Percentiles rank a stretch among this genome's conserved stretches.
Evolutionary conservation across 805 yeast genomes (phyloP).

Genomic region (Kodamaea kaohsiungensis): DNA sequence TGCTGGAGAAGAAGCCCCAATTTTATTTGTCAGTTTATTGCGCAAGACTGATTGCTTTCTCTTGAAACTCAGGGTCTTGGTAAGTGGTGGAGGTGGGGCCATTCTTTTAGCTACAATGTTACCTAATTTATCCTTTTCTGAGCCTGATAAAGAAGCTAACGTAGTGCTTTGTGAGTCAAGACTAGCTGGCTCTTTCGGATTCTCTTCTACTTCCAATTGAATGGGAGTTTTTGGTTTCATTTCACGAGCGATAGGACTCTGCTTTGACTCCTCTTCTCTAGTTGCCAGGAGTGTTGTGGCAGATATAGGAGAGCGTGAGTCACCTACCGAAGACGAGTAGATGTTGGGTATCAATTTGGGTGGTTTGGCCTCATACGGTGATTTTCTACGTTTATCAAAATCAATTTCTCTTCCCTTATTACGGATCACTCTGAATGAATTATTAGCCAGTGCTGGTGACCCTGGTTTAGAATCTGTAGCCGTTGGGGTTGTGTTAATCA

Average conservation of each 20-base stretch:
- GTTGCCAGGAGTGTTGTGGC: conserved; percentile 32
- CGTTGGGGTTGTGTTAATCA: conserved; percentile 16
- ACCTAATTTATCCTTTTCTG: conserved; percentile 12
- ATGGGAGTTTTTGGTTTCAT: not conserved
- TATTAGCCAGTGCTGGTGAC: conserved; percentile 6
- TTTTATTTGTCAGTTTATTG: not conserved
- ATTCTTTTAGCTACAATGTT: conserved; percentile 65
- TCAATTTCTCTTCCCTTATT: conserved; percentile 73
- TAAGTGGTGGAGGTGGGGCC: conserved; percentile 68
- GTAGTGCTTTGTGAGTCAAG: not conserved
- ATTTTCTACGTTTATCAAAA: conserved; percentile 73
- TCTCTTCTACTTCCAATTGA: not conserved
- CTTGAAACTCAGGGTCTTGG: conserved; percentile 15
- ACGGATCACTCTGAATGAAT: conserved; percentile 67
- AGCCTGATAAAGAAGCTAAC: not conserved
- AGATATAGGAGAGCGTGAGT: conserved; percentile 36
- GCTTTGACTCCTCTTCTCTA: not conserved
- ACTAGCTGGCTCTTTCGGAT: not conserved
- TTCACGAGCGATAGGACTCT: not conserved
- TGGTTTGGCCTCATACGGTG: conserved; percentile 60
- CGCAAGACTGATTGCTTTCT: conserved; percentile 10
- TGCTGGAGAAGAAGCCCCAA: not conserved
- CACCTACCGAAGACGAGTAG: conserved; percentile 33
- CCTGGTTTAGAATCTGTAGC: not conserved
- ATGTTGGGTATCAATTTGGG: conserved; percentile 39